Evolutionary conservation across 208 protist genomes (phyloP).

Genomic region (Acanthamoeba culbertsoni): DNA sequence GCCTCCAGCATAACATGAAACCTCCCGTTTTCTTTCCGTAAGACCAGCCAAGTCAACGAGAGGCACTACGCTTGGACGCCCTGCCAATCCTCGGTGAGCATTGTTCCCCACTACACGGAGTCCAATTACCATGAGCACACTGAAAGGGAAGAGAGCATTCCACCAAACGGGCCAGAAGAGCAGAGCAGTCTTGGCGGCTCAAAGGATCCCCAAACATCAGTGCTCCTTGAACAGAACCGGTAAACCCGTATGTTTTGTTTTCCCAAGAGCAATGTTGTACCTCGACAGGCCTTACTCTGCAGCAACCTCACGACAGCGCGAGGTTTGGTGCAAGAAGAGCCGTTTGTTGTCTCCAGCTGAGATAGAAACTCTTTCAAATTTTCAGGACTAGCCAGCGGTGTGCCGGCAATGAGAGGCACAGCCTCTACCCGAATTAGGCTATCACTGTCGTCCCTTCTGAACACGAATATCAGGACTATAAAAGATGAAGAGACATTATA

Average conservation of each 20-base stretch:
- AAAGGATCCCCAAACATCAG: conserved; percentile 28
- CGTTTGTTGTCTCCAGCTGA: conserved; percentile 10
- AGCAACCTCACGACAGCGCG: neutral
- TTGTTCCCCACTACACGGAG: too few species aligned
- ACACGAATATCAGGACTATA: neutral
- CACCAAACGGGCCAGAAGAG: neutral
- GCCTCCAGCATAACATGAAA: too few species aligned
- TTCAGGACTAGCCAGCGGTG: neutral
- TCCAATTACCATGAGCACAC: neutral
- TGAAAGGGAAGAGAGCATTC: conserved; percentile 26
- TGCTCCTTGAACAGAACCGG: neutral
- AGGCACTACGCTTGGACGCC: neutral
- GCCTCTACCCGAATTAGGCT: neutral
- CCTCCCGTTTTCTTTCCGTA: too few species aligned
- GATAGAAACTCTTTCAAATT: neutral
- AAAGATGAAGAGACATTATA: neutral
- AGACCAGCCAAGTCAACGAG: neutral
- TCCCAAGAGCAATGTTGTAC: neutral
- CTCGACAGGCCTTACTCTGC: conserved; percentile 35
- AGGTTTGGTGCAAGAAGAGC: neutral
- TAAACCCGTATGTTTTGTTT: neutral
- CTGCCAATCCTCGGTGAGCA: neutral
- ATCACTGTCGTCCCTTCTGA: neutral
- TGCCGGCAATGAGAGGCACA: neutral
- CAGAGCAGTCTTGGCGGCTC: neutral